Percentiles rank a stretch among this genome's conserved stretches.
Evolutionary conservation across 768 basidiomycete species (phyloP).

Genomic region (Hygrocybe punicea): DNA sequence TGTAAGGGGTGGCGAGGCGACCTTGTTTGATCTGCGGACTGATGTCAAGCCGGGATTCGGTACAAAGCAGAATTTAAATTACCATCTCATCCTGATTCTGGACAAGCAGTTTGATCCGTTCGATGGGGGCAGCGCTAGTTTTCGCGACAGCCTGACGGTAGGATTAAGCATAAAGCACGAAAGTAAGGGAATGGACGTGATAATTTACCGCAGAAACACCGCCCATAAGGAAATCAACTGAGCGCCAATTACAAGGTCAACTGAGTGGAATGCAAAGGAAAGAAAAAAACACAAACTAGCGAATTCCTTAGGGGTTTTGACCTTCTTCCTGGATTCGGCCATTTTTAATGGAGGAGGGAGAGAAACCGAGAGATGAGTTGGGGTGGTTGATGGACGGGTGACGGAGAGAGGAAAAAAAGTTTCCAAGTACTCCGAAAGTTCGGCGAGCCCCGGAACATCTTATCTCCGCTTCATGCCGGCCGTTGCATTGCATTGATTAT

Average conservation of each 20-base stretch:
- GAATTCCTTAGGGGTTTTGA: constrained; percentile 91
- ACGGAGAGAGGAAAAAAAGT: constrained; percentile 47
- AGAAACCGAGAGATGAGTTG: constrained; percentile 48
- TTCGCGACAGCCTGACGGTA: constrained; percentile 87
- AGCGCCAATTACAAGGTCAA: constrained; percentile 15
- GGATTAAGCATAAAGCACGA: constrained; percentile 19
- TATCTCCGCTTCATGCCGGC: constrained; percentile 41
- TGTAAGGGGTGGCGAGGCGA: constrained; percentile 93
- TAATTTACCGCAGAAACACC: constrained; percentile 83
- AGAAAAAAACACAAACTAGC: constrained; percentile 51
- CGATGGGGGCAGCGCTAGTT: constrained; percentile 98
- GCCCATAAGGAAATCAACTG: constrained; percentile 95
- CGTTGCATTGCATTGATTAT: neutral
- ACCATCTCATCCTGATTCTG: constrained; percentile 99
- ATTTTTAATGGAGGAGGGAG: constrained; percentile 53
- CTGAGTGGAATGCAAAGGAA: constrained; percentile 18
- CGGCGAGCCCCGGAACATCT: constrained; percentile 48
- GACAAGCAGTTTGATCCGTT: constrained; percentile 97
- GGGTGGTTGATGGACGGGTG: constrained; percentile 44
- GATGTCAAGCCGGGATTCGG: constrained; percentile 31
- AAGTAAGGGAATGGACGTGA: neutral
- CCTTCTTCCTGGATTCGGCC: constrained; percentile 71
- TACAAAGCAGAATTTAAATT: constrained; percentile 16
- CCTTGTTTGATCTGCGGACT: constrained; percentile 92
- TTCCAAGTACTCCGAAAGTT: constrained; percentile 45